These are phyloP conservation scores for Rhizopus arrhizus DNA, from an alignment of 371 early-diverging fungal genomes.

Conservation along the genomic window DNA sequence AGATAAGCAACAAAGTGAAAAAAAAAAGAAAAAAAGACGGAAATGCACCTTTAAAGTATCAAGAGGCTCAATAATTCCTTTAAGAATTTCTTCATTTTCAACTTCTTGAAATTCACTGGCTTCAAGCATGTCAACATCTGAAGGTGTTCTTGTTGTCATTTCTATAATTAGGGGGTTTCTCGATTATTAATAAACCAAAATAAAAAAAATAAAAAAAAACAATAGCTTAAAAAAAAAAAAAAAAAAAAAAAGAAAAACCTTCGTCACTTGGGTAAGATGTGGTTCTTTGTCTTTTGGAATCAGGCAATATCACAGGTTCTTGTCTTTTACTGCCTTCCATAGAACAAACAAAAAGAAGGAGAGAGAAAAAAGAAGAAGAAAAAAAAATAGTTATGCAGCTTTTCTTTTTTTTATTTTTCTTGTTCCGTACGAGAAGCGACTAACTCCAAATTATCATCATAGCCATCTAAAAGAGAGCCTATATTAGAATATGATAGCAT, in stretches of 20 bases:
- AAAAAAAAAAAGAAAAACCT: constrained; percentile 11
- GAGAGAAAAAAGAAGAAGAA: not conserved
- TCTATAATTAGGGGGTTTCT: constrained; percentile 6
- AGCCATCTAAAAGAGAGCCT: constrained; percentile 33
- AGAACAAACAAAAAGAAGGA: constrained; percentile 15
- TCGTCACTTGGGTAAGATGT: constrained; percentile 20
- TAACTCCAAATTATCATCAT: constrained; percentile 39
- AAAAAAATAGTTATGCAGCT: not conserved
- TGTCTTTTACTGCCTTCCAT: constrained; percentile 22
- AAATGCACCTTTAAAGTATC: constrained; percentile 17
- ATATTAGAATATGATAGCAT: too few species aligned
- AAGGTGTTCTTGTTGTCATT: constrained; percentile 15
- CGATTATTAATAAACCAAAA: not conserved
- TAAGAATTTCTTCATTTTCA: constrained; percentile 9
- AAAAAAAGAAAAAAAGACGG: not conserved
- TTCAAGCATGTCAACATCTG: constrained; percentile 23
- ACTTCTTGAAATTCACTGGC: constrained; percentile 5
- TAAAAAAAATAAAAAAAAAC: not conserved
- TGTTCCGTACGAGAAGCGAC: constrained; percentile 38
- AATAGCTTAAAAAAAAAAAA: not conserved
- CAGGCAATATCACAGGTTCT: constrained; percentile 31
- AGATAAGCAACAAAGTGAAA: not conserved
- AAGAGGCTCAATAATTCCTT: constrained; percentile 21
- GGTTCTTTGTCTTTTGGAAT: constrained; percentile 32
- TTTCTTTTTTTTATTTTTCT: constrained; percentile 4